Evolutionary conservation across 2,329 filamentous ascomycete species (phyloP).

Genomic region (Tolypocladium endophyticum): DNA sequence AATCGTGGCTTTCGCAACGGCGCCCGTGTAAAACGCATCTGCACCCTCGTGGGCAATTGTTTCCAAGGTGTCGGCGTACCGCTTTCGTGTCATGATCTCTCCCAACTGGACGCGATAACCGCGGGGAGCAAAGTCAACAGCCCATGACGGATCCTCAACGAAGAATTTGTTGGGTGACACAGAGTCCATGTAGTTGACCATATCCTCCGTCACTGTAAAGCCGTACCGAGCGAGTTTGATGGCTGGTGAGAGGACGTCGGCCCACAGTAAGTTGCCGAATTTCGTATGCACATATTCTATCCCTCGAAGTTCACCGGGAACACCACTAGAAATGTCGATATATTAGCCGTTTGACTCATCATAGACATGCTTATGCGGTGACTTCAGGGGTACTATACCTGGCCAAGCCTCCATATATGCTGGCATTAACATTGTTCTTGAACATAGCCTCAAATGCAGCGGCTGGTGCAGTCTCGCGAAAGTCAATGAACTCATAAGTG

Average conservation of each 20-base stretch:
- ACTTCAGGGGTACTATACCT: constrained; percentile 38
- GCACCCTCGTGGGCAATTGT: constrained; percentile 54
- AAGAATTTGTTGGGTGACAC: constrained; percentile 47
- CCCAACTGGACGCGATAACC: constrained; percentile 54
- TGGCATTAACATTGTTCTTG: constrained; percentile 52
- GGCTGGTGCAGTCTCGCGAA: constrained; percentile 73
- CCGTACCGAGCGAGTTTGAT: constrained; percentile 62
- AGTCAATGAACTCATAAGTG: constrained; percentile 71
- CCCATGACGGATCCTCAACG: constrained; percentile 61
- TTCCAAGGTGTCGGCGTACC: constrained; percentile 66
- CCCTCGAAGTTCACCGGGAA: constrained; percentile 63
- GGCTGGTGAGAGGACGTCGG: constrained; percentile 56
- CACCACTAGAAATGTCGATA: constrained; percentile 32
- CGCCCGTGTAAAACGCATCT: constrained; percentile 59
- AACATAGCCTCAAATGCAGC: constrained; percentile 77
- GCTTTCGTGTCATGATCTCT: constrained; percentile 64
- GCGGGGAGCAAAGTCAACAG: constrained; percentile 73
- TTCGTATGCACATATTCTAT: constrained; percentile 62
- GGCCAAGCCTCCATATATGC: constrained; percentile 60
- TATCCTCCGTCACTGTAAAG: constrained; percentile 60
- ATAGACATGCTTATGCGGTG: constrained; percentile 1
- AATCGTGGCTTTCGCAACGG: constrained; percentile 61
- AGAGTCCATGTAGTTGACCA: constrained; percentile 58
- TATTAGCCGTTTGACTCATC: not conserved
- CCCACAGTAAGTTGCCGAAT: constrained; percentile 56